A percentile compares a stretch with the other conserved stretches of the same genome.
Conservation (phyloP, 2,329 filamentous ascomycete genomes). For the Phaeosphaeriaceae sp. region DNA sequence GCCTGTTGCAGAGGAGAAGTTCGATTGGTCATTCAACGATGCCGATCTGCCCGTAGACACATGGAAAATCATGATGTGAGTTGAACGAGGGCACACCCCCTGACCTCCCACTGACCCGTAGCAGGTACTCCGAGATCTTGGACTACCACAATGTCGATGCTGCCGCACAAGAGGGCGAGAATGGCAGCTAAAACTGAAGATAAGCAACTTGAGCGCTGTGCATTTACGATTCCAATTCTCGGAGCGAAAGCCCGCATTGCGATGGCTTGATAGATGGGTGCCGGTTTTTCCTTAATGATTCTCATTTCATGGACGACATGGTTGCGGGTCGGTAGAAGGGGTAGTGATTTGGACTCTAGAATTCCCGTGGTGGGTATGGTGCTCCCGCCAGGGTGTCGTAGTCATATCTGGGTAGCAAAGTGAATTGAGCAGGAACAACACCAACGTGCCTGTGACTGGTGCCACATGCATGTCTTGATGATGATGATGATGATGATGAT, state of each 20-base stretch:
- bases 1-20: conserved; percentile 94
- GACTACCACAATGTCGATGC: conserved; percentile 94
- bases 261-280: conserved; percentile 17
- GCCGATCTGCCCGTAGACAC: conserved; percentile 96
- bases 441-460: neutral
- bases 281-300: conserved; percentile 25
- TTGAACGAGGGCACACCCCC: neutral
- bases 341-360: conserved; percentile 19
- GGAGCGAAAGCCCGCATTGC: conserved; percentile 17
- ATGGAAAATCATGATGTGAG: conserved; percentile 99
- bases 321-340: conserved; percentile 23
- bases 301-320: conserved; percentile 19
- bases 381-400: conserved; percentile 9
- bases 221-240: conserved; percentile 20
- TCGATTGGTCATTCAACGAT: conserved; percentile 99
- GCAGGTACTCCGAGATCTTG: conserved; percentile 96
- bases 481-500: neutral
- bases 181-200: conserved; percentile 35
- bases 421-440: conserved; percentile 12
- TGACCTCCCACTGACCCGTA: conserved; percentile 19
- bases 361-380: conserved; percentile 19
- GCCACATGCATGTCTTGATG: too few species aligned
- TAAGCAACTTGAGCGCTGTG: conserved; percentile 15
- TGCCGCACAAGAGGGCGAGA: conserved; percentile 57
- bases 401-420: conserved; percentile 20